phyloP scores from a whole-genome alignment of 345 rosid species.

The Physaria fendleri region DNA sequence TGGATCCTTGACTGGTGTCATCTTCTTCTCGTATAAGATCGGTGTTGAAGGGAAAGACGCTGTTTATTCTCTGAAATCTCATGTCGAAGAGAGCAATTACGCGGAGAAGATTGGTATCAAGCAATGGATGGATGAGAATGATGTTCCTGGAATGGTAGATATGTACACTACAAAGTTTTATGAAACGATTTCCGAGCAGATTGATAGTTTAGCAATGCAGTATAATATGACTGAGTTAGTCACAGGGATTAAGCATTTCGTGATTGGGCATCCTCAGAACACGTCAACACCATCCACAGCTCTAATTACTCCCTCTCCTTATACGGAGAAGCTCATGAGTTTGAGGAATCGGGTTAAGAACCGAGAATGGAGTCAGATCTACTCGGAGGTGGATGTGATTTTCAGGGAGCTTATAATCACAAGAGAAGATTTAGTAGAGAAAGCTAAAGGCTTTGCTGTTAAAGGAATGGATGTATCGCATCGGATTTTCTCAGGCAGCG shows the following conservation, averaged over 20 bases:
- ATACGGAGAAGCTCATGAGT: constrained; percentile 66
- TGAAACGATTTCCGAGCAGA: constrained; percentile 62
- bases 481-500: constrained; percentile 57
- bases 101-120: constrained; percentile 80
- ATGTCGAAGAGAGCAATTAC: constrained; percentile 79
- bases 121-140: constrained; percentile 94
- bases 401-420: constrained; percentile 73
- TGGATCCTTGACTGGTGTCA: constrained; percentile 55
- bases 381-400: constrained; percentile 63
- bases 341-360: constrained; percentile 46
- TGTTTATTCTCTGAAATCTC: constrained; percentile 67
- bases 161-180: constrained; percentile 61
- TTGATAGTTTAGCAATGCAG: constrained; percentile 79
- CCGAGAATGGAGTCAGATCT: constrained; percentile 72
- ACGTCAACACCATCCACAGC: constrained; percentile 48
- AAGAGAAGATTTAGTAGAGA: constrained; percentile 72
- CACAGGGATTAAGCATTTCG: constrained; percentile 79
- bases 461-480: constrained; percentile 76
- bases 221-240: constrained; percentile 89
- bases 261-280: constrained; percentile 42
- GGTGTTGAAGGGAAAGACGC: constrained; percentile 94
- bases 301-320: constrained; percentile 55
- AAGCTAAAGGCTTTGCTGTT: constrained; percentile 75
- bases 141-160: constrained; percentile 84
- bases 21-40: constrained; percentile 87